Evolutionary conservation across 2,329 filamentous ascomycete genomes (phyloP).

Genomic region (Epichloe uncinata): DNA sequence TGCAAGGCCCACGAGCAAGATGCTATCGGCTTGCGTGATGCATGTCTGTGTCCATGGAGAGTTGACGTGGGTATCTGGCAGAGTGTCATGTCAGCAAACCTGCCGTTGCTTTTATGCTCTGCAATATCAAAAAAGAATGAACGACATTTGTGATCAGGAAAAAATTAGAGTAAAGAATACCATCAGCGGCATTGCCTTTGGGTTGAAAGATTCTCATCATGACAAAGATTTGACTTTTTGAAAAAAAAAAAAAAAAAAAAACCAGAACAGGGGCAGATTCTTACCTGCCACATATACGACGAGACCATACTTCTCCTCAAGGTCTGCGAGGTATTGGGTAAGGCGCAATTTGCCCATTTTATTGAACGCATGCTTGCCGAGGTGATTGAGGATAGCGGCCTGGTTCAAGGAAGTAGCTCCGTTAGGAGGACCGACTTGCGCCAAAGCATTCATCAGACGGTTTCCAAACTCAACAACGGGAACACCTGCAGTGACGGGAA

Average conservation of each 20-base stretch:
- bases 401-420: constrained; percentile 89
- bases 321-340: constrained; percentile 87
- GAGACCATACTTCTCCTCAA: constrained; percentile 94
- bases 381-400: constrained; percentile 82
- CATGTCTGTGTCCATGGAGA: constrained; percentile 98
- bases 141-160: constrained; percentile 37
- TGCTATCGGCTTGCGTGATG: constrained; percentile 92
- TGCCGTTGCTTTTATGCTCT: background rate
- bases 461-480: constrained; percentile 94
- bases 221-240: background rate
- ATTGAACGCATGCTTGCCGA: constrained; percentile 92
- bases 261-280: constrained; percentile 15
- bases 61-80: constrained; percentile 80
- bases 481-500: constrained; percentile 82
- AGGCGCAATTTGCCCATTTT: constrained; percentile 94
- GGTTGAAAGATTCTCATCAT: constrained; percentile 41
- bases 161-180: constrained; percentile 53
- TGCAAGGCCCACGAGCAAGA: constrained; percentile 80
- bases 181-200: constrained; percentile 42
- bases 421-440: constrained; percentile 78
- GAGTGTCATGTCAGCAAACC: constrained; percentile 15
- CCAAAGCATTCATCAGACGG: constrained; percentile 72
- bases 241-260: background rate
- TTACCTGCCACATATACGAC: constrained; percentile 81
- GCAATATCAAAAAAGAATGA: constrained; percentile 4